These are phyloP conservation scores for Pythium biforme DNA, from an alignment of 352 stramenopile species.

Conservation along the genomic window DNA sequence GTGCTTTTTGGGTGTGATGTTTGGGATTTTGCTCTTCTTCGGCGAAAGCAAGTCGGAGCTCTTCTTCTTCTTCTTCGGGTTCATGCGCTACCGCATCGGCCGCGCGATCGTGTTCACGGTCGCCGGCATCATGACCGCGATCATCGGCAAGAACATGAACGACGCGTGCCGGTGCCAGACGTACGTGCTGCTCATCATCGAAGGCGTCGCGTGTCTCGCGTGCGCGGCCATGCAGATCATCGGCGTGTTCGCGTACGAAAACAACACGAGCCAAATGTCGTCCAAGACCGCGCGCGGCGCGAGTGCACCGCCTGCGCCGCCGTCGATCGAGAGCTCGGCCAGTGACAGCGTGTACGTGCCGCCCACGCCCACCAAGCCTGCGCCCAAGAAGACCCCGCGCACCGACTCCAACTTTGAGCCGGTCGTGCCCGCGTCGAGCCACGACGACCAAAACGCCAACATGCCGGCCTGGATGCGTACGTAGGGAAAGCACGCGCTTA, in stretches of 20 bases:
- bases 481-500: background rate
- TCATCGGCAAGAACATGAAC: slow-evolving; percentile 59
- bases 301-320: background rate
- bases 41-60: slow-evolving; percentile 55
- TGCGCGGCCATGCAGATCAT: slow-evolving; percentile 42
- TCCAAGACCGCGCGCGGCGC: background rate
- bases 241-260: slow-evolving; percentile 48
- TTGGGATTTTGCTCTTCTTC: slow-evolving; percentile 57
- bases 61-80: slow-evolving; percentile 84
- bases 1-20: slow-evolving; percentile 68
- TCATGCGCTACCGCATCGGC: slow-evolving; percentile 72
- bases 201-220: slow-evolving; percentile 51
- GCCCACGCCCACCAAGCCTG: slow-evolving; percentile 1
- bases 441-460: slow-evolving; percentile 1
- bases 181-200: slow-evolving; percentile 51
- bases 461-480: slow-evolving; percentile 12
- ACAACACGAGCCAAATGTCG: slow-evolving; percentile 35
- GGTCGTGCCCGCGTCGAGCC: background rate
- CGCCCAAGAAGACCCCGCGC: slow-evolving; percentile 9
- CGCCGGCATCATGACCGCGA: slow-evolving; percentile 58
- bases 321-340: background rate
- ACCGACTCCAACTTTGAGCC: slow-evolving; percentile 4
- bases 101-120: slow-evolving; percentile 52
- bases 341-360: slow-evolving; percentile 6
- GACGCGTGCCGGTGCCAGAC: slow-evolving; percentile 48